Evolutionary conservation across 2,329 filamentous ascomycete genomes (phyloP).

Genomic region (Dothistroma pini): DNA sequence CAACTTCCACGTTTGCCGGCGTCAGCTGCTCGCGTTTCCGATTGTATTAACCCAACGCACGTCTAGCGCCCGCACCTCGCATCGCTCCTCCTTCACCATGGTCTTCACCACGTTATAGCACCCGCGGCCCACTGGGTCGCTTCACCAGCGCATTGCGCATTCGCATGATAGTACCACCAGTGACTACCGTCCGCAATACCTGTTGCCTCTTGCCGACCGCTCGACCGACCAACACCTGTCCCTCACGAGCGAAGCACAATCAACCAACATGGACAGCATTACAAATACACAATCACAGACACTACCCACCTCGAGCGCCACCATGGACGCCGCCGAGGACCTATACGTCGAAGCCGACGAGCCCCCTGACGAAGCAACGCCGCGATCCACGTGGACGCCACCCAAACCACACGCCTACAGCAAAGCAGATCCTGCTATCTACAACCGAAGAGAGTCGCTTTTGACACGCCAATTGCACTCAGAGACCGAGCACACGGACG

Average conservation of each 20-base stretch:
- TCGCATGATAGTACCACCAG: background rate
- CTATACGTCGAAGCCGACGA: conserved; percentile 76
- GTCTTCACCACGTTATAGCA: conserved; percentile 6
- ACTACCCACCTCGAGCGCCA: conserved; percentile 19
- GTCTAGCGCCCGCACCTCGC: background rate
- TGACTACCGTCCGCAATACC: background rate
- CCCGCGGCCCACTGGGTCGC: conserved; percentile 11
- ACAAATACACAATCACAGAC: conserved; percentile 13
- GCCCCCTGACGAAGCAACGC: conserved; percentile 63
- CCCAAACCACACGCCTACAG: conserved; percentile 15
- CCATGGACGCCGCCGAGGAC: conserved; percentile 52
- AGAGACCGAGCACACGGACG: conserved; percentile 45
- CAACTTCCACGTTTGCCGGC: background rate
- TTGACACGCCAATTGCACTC: conserved; percentile 76
- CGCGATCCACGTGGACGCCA: conserved; percentile 9
- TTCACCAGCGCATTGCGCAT: conserved; percentile 5
- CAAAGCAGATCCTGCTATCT: conserved; percentile 47
- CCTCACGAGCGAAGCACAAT: background rate
- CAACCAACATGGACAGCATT: conserved; percentile 17
- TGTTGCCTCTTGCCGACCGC: background rate
- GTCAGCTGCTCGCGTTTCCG: background rate
- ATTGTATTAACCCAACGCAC: background rate
- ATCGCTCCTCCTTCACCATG: conserved; percentile 4
- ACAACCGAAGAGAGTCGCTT: conserved; percentile 69
- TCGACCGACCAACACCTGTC: background rate